Evolutionary conservation across 805 yeast species (phyloP), one percentile per base, ranked within the genome.

Genomic region (Suhomyces kilbournensis): DNA sequence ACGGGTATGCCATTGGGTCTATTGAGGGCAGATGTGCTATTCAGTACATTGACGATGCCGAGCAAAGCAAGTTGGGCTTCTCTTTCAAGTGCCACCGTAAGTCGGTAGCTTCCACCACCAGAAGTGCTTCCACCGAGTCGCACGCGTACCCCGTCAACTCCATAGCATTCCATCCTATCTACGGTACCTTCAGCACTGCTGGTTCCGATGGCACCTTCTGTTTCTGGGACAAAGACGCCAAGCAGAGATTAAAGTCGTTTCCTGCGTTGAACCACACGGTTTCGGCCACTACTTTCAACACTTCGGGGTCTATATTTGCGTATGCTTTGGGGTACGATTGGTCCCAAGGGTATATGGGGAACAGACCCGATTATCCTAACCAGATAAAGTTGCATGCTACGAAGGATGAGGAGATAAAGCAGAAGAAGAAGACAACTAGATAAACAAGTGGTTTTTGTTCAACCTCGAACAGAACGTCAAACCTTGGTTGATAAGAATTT

Each of bases 1-100:
- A 88, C 62, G 97, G 98, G 8, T 94, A 80, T 70, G 97, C 97
- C 0, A 72, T 94, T 47, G 98, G 97, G 4, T 86, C 96, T 6
- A 83, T 93, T 46, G 99, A 94, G 72, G 98, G 98, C 32, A 80
- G 99, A 59, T 90, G 98, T 72, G 96, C 96, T 12, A 85, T 94
- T 60, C 96, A 90, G 66, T 94, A 92, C 67, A 83, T 93, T 50
- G 96, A 89, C 62, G 97, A 90, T 22, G 78, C 77, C 49, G 90
- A 87, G 60, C 96, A 87, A 63, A 77, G 78, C 51, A 80, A 82
- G 59, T 67, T 68, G 34, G 94, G 94, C 2, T 94, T 93, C 68
- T 86, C 97, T 4, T 94, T 94, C 80, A 89, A 90, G 67, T 94
- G 99, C 70, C 99, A 94, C 67, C 83, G 99, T 60, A 90, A 86